phyloP scores from a whole-genome alignment of 1,284 basidiomycete genomes.

The Cutaneotrichosporon sp. region DNA sequence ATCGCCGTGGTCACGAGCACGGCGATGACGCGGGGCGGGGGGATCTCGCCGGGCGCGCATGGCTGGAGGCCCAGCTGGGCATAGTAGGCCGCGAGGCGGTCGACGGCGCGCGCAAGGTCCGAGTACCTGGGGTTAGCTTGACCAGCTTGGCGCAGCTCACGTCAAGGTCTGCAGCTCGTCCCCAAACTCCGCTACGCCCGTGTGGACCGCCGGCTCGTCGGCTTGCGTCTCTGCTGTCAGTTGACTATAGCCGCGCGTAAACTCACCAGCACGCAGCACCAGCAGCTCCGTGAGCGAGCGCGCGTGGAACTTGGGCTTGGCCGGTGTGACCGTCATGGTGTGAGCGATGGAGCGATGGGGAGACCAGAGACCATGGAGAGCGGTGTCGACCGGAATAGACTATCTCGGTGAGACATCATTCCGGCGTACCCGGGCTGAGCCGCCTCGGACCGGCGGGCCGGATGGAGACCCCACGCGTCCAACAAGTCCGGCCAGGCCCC shows the following conservation, averaged over 20 bases:
- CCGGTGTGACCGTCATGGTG: slow-evolving; percentile 33
- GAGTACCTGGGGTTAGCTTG: slow-evolving; percentile 45
- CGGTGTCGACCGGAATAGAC: background rate
- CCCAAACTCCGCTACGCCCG: slow-evolving; percentile 50
- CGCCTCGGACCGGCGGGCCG: background rate
- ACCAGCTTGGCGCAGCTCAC: no score
- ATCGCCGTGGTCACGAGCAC: slow-evolving; percentile 56
- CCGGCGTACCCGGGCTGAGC: background rate
- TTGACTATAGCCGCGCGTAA: background rate
- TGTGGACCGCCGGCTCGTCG: slow-evolving; percentile 46
- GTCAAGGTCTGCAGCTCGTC: slow-evolving; percentile 46
- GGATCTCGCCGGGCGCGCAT: slow-evolving; percentile 22
- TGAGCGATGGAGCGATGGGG: background rate
- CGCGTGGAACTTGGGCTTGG: slow-evolving; percentile 35
- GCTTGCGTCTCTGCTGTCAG: background rate
- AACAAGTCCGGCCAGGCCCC: no score
- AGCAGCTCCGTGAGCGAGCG: slow-evolving; percentile 47
- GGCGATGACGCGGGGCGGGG: slow-evolving; percentile 53
- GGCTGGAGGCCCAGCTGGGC: slow-evolving; percentile 31
- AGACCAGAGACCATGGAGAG: background rate
- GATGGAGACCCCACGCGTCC: no score
- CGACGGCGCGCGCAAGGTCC: slow-evolving; percentile 52
- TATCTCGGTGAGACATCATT: background rate
- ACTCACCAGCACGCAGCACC: slow-evolving; percentile 42
- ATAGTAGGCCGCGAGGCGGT: slow-evolving; percentile 57